Evolutionary conservation across 139 green algal genomes (phyloP), one percentile per base, ranked within the genome.

Genomic region (Desmodesmus armatus): DNA sequence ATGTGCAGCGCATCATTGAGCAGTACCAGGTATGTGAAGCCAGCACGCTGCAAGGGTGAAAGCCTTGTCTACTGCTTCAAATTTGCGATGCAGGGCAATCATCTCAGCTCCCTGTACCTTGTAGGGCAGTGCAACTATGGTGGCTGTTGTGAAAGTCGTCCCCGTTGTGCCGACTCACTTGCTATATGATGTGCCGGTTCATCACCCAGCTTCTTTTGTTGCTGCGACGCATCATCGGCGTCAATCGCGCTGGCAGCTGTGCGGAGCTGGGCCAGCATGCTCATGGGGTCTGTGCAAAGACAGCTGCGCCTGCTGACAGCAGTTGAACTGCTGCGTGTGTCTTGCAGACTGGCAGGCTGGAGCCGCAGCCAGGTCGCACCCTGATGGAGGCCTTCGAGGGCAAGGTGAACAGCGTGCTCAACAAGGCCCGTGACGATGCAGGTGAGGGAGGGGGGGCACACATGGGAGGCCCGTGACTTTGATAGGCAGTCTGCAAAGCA

Each of bases 321-420:
- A 19, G 23, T 33, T 71, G 62, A 17, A 71, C 23, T 71, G 0
- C 1, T 71, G 2, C 62, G 19, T 74, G 40, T 62, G 71, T 41
- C n/a, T 25, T 84, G 78, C 78, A 84, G 78, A 76, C 78, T 44
- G 92, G 92, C 33, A 89, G 96, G 81, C 92, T 99, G 75, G 97
- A 99, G 91, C 86, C 94, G 62, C 94, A 98, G 90, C 97, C 97
- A 21, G 95, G 95, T 19, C 93, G 94, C 71, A 98, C 94, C 2
- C 95, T 99, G 76, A 93, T 95, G 92, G 97, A 99, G 92, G 94
- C 95, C 21, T 99, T 99, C 88, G 97, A 99, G 92, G 94, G 95
- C 73, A 88, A 95, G 69, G 92, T 95, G 41, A 95, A 95, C 51
- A 85, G 94, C 55, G 94, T 96, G 70, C 89, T 99, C 60, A 99